A percentile compares a stretch with the other conserved stretches of the same genome.
These are phyloP conservation scores for Epichloe scottii DNA, from an alignment of 2,329 filamentous ascomycete species.

Conservation along the genomic window DNA sequence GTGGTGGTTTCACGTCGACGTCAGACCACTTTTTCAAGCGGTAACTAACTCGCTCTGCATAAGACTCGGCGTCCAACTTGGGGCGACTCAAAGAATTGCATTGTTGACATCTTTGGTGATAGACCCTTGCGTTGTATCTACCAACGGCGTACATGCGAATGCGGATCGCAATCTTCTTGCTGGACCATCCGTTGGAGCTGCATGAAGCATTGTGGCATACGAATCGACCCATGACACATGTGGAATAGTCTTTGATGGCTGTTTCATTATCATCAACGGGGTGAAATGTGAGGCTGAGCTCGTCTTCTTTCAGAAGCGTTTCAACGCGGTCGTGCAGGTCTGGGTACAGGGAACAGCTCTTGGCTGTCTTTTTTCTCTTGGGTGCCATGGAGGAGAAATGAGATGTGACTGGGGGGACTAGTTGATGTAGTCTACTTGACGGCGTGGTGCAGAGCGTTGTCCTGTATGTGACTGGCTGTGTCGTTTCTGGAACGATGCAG, in stretches of 20 bases:
- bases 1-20: slow-evolving; percentile 9
- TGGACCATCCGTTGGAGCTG: slow-evolving; percentile 16
- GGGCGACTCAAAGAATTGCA: slow-evolving; percentile 18
- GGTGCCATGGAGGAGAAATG: background rate
- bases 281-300: slow-evolving; percentile 14
- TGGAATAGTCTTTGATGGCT: slow-evolving; percentile 13
- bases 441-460: no score
- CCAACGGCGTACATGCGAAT: slow-evolving; percentile 18
- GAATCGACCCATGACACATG: slow-evolving; percentile 22
- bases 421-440: no score
- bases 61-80: slow-evolving; percentile 18
- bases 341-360: slow-evolving; percentile 12
- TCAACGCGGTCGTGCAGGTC: slow-evolving; percentile 9
- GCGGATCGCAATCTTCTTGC: slow-evolving; percentile 20
- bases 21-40: slow-evolving; percentile 25
- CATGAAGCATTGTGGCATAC: slow-evolving; percentile 17
- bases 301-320: slow-evolving; percentile 6
- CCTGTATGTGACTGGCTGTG: no score
- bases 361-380: background rate
- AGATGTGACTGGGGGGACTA: background rate
- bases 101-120: slow-evolving; percentile 22
- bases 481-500: no score
- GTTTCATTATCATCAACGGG: slow-evolving; percentile 6
- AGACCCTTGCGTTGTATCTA: slow-evolving; percentile 25
- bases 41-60: slow-evolving; percentile 22